These are phyloP conservation scores for Phytophthora meadii DNA, from an alignment of 352 stramenopile genomes.

Conservation along the genomic window DNA sequence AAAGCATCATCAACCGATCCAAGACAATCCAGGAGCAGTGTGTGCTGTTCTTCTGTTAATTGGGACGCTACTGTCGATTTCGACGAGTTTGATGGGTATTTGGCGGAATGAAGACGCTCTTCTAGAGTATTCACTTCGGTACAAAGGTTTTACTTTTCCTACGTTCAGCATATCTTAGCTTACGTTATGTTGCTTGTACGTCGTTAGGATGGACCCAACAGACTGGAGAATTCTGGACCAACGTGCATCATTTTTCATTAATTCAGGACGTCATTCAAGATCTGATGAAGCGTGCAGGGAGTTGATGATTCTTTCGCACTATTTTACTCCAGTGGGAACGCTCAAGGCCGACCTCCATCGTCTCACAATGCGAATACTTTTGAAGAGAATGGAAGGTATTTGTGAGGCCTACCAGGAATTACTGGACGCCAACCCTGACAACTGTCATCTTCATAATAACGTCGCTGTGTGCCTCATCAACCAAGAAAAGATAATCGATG, in stretches of 20 bases:
- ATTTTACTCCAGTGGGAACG: conserved; percentile 33
- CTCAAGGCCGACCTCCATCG: conserved; percentile 40
- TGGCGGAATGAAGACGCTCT: conserved; percentile 53
- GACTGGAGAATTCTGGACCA: conserved; percentile 65
- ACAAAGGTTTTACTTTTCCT: conserved; percentile 2
- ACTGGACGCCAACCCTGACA: conserved; percentile 20
- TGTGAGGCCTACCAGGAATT: conserved; percentile 37
- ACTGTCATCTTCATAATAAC: conserved; percentile 42
- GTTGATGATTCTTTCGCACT: conserved; percentile 32
- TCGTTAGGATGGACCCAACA: conserved; percentile 47
- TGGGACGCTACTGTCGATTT: conserved; percentile 31
- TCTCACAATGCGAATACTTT: conserved; percentile 21
- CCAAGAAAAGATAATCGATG: conserved; percentile 15
- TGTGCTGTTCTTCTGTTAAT: conserved; percentile 12
- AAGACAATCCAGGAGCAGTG: conserved; percentile 1
- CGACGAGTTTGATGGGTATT: conserved; percentile 26
- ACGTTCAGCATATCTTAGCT: not conserved
- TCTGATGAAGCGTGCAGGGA: conserved; percentile 20
- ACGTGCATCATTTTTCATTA: conserved; percentile 19
- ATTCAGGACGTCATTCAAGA: conserved; percentile 4
- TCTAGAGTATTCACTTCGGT: conserved; percentile 41
- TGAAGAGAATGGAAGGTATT: conserved; percentile 12
- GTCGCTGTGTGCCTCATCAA: conserved; percentile 32
- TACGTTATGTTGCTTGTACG: not conserved
- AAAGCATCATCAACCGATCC: conserved; percentile 2